Base-by-base conservation (phyloP, 2,329 filamentous ascomycete genomes). In the Huntiella savannae region DNA sequence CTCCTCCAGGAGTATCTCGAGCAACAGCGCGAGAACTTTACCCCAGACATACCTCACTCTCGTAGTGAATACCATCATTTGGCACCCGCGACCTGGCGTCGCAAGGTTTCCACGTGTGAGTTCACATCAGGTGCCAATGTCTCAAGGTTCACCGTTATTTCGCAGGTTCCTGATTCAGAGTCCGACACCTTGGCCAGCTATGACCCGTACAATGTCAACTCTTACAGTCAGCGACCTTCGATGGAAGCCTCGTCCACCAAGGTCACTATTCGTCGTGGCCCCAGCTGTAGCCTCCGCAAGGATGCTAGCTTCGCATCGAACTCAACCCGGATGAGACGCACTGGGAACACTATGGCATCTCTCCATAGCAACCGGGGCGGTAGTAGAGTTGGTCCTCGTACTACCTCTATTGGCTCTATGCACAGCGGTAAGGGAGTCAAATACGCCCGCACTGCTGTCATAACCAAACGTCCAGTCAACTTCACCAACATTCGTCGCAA, bases 41-140 rank as follows among this genome's bases (percentile, higher is more conserved):
- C 80, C 49, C 77, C 78, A 28, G 73, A 82, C 16, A 65, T 95
- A 47, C 75, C 75, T n/a, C 82, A 91, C 57, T 94, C 88, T 1
- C 73, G 79, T 47, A 94, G 86, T 60, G 88, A 96, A 56, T 91
- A 92, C 55, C 88, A 95, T 55, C 85, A 92, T 55, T 71, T 82
- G 34, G 69, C 68, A 47, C 73, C 75, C 8, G 60, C 64, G 0
- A 62, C 65, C 22, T 73, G 74, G 65, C 71, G 68, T 51, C 76
- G 71, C 55, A 70, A 73, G 40, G 66, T 75, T 42, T 76, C 75
- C 0, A 79, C 75, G 0, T 69, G 73, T 51, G 65, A 77, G 51
- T 79, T 79, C 55, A 63, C 64, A 2, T 63, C 68, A 44, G 66
- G 67, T 17, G 64, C 71, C 44, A 71, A 69, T 39, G 63, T 71